Percentiles rank a stretch among this genome's conserved stretches.
Conservation (phyloP, 768 basidiomycete genomes). For the Termitomyces sp. region DNA sequence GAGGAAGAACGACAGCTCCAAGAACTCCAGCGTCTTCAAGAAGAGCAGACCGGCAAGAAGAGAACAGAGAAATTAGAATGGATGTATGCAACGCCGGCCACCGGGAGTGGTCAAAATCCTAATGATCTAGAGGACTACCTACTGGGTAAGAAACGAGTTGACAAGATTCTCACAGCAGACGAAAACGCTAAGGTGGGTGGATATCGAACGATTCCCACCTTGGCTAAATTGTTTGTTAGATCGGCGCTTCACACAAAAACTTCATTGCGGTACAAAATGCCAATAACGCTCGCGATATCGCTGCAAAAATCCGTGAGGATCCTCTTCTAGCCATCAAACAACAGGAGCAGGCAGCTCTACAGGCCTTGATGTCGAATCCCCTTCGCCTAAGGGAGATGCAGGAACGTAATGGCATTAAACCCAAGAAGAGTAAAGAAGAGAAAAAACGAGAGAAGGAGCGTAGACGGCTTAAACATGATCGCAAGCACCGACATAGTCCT, state of each 20-base stretch:
- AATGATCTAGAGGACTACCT: constrained; percentile 97
- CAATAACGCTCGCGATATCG: constrained; percentile 82
- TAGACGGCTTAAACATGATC: constrained; percentile 36
- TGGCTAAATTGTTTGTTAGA: constrained; percentile 30
- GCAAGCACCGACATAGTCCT: constrained; percentile 22
- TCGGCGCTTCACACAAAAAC: constrained; percentile 84
- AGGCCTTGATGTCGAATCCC: constrained; percentile 82
- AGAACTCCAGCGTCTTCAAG: constrained; percentile 92
- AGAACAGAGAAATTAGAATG: constrained; percentile 93
- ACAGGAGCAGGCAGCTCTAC: constrained; percentile 91
- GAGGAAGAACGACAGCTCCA: constrained; percentile 97
- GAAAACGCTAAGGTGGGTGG: constrained; percentile 79
- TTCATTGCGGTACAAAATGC: constrained; percentile 96
- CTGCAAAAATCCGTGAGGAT: constrained; percentile 94
- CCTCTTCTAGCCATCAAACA: constrained; percentile 97
- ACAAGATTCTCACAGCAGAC: constrained; percentile 88
- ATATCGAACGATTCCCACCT: constrained; percentile 1
- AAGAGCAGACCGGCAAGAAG: constrained; percentile 93
- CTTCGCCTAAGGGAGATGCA: constrained; percentile 79
- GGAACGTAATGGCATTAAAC: constrained; percentile 75
- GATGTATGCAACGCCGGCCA: constrained; percentile 99
- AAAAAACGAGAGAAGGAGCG: constrained; percentile 44
- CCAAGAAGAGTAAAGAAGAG: constrained; percentile 73
- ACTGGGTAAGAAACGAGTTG: constrained; percentile 95
- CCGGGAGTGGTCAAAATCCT: constrained; percentile 78